phyloP scores from a whole-genome alignment of 441 rosid species.

The Raphanus hybrid region DNA sequence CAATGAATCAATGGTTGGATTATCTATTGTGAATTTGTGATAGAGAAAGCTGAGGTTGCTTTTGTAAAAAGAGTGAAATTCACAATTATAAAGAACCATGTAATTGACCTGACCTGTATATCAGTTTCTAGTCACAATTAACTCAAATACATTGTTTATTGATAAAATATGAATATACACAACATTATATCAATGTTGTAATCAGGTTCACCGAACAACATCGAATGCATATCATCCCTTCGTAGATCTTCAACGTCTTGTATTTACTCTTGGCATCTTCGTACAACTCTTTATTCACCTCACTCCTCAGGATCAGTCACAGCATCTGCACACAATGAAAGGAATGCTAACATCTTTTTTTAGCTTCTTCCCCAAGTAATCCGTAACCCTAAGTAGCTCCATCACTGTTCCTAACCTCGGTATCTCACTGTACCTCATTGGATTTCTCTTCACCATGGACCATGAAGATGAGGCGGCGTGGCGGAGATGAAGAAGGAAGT shows the following conservation, averaged over 20 bases:
- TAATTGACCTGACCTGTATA: too few relatives aligned
- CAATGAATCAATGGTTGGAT: background rate
- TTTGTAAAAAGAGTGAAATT: too few relatives aligned
- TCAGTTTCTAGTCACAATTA: too few relatives aligned
- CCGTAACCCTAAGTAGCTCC: conserved; percentile 77
- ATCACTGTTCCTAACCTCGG: conserved; percentile 82
- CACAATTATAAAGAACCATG: too few relatives aligned
- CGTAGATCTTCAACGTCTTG: conserved; percentile 70
- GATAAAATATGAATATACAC: conserved; percentile 26
- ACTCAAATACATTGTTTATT: background rate
- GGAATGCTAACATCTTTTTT: conserved; percentile 60
- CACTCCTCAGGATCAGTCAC: conserved; percentile 83
- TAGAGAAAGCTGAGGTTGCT: too few relatives aligned
- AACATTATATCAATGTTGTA: conserved; percentile 51
- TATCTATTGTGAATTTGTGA: too few relatives aligned
- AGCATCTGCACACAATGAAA: conserved; percentile 67
- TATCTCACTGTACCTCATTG: conserved; percentile 67
- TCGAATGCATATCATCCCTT: conserved; percentile 81
- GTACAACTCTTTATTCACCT: conserved; percentile 69
- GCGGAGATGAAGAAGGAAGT: conserved; percentile 57
- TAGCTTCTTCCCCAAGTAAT: conserved; percentile 52
- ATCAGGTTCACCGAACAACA: conserved; percentile 77
- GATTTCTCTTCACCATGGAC: conserved; percentile 74
- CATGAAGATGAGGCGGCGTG: conserved; percentile 64
- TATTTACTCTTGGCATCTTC: conserved; percentile 61